Conservation (phyloP, 1,284 basidiomycete genomes). For the Entoloma clypeatum region DNA sequence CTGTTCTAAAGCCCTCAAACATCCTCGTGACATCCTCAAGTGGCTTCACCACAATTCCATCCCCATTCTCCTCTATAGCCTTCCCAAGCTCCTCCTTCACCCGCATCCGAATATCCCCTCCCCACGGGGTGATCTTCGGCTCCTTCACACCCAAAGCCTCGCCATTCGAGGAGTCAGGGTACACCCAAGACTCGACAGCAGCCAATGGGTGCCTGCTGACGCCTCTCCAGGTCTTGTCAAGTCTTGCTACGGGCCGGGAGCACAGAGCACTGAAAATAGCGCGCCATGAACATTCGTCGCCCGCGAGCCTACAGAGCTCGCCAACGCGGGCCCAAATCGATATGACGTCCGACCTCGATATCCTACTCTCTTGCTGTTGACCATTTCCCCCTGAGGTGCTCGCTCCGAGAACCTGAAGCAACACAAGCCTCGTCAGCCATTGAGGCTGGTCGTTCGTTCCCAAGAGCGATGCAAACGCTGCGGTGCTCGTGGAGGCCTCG, state of each 20-base stretch:
- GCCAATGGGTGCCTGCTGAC: conserved; percentile 56
- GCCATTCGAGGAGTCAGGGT: conserved; percentile 35
- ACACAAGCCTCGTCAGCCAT: conserved; percentile 70
- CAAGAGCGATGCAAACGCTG: conserved; percentile 42
- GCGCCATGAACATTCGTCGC: conserved; percentile 74
- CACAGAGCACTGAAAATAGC: conserved; percentile 67
- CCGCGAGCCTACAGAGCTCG: conserved; percentile 60
- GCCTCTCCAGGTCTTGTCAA: conserved; percentile 75
- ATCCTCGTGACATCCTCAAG: conserved; percentile 41
- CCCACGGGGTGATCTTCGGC: conserved; percentile 62
- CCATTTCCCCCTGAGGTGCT: conserved; percentile 35
- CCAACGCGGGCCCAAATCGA: conserved; percentile 67
- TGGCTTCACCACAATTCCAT: conserved; percentile 38
- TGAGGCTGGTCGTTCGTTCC: conserved; percentile 69
- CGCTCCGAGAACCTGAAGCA: conserved; percentile 64
- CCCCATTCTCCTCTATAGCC: conserved; percentile 37
- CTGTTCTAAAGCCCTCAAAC: conserved; percentile 51
- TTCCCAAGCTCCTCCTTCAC: conserved; percentile 42
- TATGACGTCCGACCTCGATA: conserved; percentile 68
- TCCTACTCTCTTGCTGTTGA: conserved; percentile 36
- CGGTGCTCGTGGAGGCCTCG: conserved; percentile 15
- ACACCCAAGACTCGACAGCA: conserved; percentile 64
- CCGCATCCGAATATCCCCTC: conserved; percentile 47
- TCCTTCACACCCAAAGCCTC: conserved; percentile 37
- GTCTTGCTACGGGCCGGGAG: conserved; percentile 64